phyloP scores from a whole-genome alignment of 2,329 filamentous ascomycete species.

The Ascosphaera aggregata region DNA sequence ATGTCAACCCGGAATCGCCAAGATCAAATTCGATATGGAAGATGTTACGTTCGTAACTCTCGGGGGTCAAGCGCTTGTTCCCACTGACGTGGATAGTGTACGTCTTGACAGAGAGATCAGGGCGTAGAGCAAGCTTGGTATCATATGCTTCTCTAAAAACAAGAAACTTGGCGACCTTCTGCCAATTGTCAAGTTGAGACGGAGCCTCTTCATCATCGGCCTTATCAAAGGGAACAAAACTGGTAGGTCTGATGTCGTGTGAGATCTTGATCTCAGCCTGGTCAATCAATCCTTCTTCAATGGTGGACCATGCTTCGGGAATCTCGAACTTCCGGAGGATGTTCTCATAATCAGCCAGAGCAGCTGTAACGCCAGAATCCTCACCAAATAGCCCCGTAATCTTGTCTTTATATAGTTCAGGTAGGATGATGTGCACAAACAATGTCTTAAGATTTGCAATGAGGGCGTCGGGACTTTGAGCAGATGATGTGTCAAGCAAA shows the following conservation, averaged over 20 bases:
- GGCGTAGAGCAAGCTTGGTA: slow-evolving; percentile 49
- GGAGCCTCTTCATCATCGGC: slow-evolving; percentile 40
- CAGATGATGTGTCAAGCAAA: slow-evolving; percentile 47
- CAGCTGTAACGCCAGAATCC: slow-evolving; percentile 37
- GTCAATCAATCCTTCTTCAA: slow-evolving; percentile 28
- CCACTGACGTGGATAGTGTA: slow-evolving; percentile 78
- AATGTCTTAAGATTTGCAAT: slow-evolving; percentile 53
- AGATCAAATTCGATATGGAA: slow-evolving; percentile 99
- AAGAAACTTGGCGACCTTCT: slow-evolving; percentile 64
- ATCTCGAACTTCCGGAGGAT: slow-evolving; percentile 51
- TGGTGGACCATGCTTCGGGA: slow-evolving; percentile 56
- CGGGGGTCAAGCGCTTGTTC: slow-evolving; percentile 76
- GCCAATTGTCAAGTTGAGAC: slow-evolving; percentile 49
- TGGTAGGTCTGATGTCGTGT: slow-evolving; percentile 47
- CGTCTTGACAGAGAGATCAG: slow-evolving; percentile 70
- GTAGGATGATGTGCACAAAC: slow-evolving; percentile 56
- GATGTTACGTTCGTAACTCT: slow-evolving; percentile 88
- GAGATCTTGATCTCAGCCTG: slow-evolving; percentile 25
- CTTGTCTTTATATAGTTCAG: slow-evolving; percentile 37
- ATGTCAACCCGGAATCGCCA: slow-evolving; percentile 70
- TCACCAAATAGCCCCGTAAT: slow-evolving; percentile 44
- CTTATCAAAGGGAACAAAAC: slow-evolving; percentile 63
- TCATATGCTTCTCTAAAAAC: slow-evolving; percentile 88
- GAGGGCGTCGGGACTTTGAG: slow-evolving; percentile 42
- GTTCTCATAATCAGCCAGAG: slow-evolving; percentile 36